These are phyloP conservation scores for Didymella arachidicola DNA, from an alignment of 2,329 filamentous ascomycete species.

Conservation along the genomic window DNA sequence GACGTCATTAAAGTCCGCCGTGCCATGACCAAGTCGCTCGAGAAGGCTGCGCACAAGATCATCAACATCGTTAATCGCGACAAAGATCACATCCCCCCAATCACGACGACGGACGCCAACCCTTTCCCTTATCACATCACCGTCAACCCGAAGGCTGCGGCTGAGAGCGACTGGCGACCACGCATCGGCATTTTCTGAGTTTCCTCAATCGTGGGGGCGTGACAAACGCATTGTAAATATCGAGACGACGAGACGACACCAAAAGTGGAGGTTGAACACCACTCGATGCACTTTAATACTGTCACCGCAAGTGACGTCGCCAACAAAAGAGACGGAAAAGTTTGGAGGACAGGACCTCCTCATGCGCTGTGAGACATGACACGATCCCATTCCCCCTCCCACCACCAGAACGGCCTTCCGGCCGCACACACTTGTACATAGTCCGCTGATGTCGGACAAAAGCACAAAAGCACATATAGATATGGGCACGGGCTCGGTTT, in stretches of 20 bases:
- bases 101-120: conserved; percentile 89
- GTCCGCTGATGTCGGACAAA: conserved; percentile 33
- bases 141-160: conserved; percentile 74
- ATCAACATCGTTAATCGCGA: conserved; percentile 85
- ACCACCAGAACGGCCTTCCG: conserved; percentile 13
- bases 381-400: conserved; percentile 14
- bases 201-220: conserved; percentile 1
- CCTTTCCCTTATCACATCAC: conserved; percentile 95
- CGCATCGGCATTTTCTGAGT: conserved; percentile 67
- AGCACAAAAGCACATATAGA: conserved; percentile 19
- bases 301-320: conserved; percentile 5
- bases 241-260: conserved; percentile 16
- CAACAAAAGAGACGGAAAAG: conserved; percentile 34
- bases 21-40: conserved; percentile 88
- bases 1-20: conserved; percentile 88
- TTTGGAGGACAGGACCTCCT: conserved; percentile 1
- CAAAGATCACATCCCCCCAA: conserved; percentile 96
- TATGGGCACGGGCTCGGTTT: conserved; percentile 11
- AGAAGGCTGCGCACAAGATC: conserved; percentile 88
- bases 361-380: conserved; percentile 1
- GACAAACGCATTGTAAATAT: conserved; percentile 32
- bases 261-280: conserved; percentile 38
- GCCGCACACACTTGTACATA: conserved; percentile 35
- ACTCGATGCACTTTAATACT: conserved; percentile 5
- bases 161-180: conserved; percentile 75